Evolutionary conservation across 805 yeast genomes (phyloP), one percentile per base, ranked within the genome.

Genomic region (Kluyveromyces aestuarii): DNA sequence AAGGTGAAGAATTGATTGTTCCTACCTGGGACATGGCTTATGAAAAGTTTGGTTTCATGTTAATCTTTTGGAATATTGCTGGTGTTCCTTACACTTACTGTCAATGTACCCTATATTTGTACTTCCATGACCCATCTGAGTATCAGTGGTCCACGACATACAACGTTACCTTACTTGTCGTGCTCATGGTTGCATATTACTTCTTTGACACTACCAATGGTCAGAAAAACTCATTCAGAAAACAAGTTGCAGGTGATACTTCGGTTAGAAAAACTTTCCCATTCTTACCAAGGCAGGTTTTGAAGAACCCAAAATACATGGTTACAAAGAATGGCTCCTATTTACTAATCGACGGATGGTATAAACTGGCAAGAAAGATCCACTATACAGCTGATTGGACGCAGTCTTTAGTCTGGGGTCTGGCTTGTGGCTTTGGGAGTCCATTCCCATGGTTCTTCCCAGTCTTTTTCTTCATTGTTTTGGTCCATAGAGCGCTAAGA

Each of bases 21-120:
- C 96, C 98, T 58, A 86, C 96, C 17, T 93, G 99, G 98, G 99
- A 93, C 68, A 91, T 93, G 97, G 96, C 96, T 33, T 93, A 93
- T 69, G 99, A 93, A 69, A 93, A 93, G 71, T 93, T 93, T 61
- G 99, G 99, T n/a, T 93, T 93, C 75, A 90, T 93, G 98, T 79
- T 93, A 56, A 81, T 90, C 59, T 93, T 93, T 76, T 93, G 99
- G 99, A 93, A 93, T 72, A 88, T 93, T 66, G 96, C 97, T 33
- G 99, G 99, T 60, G 99, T 93, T 40, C 99, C 99, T 44, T 93
- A 82, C 80, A 91, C 98, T 40, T 93, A 93, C 73, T 88, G 97
- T 69, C 96, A 89, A 64, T 84, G 95, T 67, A 87, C 96, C 10
- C 74, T 93, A 60, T 93, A 71, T 73, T 71, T 93, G 60, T 82